Base-by-base conservation (phyloP, 371 early-diverging fungal genomes). In the Zopfochytrium polystomum region DNA sequence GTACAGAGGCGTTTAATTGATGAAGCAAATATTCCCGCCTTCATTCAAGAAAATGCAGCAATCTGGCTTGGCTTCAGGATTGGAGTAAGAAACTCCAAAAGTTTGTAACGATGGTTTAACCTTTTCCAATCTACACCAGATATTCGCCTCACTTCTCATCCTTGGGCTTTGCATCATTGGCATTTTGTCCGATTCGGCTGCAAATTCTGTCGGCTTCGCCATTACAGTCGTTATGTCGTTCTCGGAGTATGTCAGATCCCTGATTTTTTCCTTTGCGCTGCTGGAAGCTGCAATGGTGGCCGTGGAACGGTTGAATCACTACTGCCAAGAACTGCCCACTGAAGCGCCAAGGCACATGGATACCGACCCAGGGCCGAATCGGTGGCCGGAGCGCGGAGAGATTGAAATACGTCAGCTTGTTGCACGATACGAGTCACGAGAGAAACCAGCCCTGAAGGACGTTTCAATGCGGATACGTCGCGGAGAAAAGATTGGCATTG, bases 401-500 rank as follows among this genome's bases (percentile, higher is more conserved):
- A 61, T 69, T 35, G 52, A 31, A 9, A 42, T 69, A 33, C 27
- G 49, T 13, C 20, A n/a, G 20, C 31, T 69, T 4, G 29, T 15
- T 25, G 6, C 65, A n/a, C 7, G 30, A 3, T 69, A 69, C 48
- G 29, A 32, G 23, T 26, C 56, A 0, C 60, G 56, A 15, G 52
- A 63, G 2, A 3, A 49, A 49, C 70, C 34, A 67, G 78, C 81
- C 4, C 60, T 82, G 44, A 43, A 59, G 26, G 52, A 52, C 13
- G 23, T 70, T 9, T 52, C 84, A 0, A 83, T 93, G 30, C 49
- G 22, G 11, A 66, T 80, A 31, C 25, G 58, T 5, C 56, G 71
- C 13, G 59, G 62, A 15, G 76, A 80, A 57, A 78, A 79, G 65
- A 60, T 79, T 57, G 88, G 86, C 29, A 81, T 87, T 38, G 83